Evolutionary conservation across 225 moss, liverwort and hornwort species (phyloP).

Genomic region (Antitrichia curtipendula): DNA sequence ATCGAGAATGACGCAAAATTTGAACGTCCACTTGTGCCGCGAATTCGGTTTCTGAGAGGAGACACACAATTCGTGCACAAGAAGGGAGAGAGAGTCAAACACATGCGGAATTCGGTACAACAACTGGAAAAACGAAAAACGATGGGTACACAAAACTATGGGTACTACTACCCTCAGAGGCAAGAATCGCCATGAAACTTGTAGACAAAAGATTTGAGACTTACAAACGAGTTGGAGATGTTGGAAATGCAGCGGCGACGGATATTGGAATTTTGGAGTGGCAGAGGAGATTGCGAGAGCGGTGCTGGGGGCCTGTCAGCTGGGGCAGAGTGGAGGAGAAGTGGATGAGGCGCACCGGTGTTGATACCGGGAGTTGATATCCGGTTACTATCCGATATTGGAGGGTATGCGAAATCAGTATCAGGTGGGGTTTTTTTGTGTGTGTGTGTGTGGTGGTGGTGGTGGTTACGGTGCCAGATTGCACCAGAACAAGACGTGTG

Average conservation of each 20-base stretch:
- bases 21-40: background rate
- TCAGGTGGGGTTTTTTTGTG: too few species aligned
- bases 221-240: background rate
- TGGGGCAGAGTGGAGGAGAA: background rate
- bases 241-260: background rate
- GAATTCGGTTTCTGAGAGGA: background rate
- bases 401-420: background rate
- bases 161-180: background rate
- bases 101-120: background rate
- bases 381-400: background rate
- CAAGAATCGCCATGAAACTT: background rate
- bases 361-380: background rate
- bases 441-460: too few species aligned
- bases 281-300: background rate
- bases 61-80: background rate
- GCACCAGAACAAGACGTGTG: too few species aligned
- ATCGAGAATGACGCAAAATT: background rate
- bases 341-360: background rate
- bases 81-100: background rate
- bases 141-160: background rate
- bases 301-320: background rate
- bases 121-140: background rate
- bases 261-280: background rate
- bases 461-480: too few species aligned
- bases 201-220: background rate